These are phyloP conservation scores for Didymella segeticola DNA, from an alignment of 2,329 filamentous ascomycete species.

Conservation along the genomic window DNA sequence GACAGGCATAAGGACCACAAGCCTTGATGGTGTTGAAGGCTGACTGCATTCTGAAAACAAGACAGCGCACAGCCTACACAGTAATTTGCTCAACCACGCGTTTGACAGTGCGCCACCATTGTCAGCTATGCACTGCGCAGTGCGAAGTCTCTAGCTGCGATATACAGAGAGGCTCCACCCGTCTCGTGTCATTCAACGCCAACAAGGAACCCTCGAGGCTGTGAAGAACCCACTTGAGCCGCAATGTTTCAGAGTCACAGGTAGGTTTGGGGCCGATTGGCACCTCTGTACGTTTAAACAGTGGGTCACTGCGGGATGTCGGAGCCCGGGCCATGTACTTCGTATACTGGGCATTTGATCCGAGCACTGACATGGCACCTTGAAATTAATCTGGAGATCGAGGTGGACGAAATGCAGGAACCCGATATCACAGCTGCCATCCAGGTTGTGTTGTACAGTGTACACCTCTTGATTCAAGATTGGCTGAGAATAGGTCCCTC, in stretches of 20 bases:
- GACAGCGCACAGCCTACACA: neutral
- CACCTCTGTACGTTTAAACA: conserved; percentile 9
- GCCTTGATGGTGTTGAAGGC: neutral
- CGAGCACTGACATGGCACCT: neutral
- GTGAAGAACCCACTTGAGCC: neutral
- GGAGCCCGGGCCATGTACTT: neutral
- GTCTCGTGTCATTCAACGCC: no score
- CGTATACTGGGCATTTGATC: neutral
- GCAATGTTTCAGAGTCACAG: conserved; percentile 17
- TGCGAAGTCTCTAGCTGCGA: neutral
- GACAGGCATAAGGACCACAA: neutral
- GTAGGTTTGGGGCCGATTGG: neutral
- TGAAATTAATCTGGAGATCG: neutral
- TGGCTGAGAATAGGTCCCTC: conserved; percentile 5
- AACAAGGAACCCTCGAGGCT: neutral
- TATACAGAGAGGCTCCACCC: no score
- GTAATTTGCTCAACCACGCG: neutral
- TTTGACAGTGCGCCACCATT: conserved; percentile 1
- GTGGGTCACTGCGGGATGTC: neutral
- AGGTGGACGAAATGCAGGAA: conserved; percentile 15
- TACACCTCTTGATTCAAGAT: neutral
- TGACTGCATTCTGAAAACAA: conserved; percentile 4
- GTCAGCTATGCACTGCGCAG: conserved; percentile 1
- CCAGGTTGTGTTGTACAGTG: neutral
- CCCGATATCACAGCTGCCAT: neutral